Conservation (phyloP, 2,329 filamentous ascomycete genomes). For the Penicillium thymicola region DNA sequence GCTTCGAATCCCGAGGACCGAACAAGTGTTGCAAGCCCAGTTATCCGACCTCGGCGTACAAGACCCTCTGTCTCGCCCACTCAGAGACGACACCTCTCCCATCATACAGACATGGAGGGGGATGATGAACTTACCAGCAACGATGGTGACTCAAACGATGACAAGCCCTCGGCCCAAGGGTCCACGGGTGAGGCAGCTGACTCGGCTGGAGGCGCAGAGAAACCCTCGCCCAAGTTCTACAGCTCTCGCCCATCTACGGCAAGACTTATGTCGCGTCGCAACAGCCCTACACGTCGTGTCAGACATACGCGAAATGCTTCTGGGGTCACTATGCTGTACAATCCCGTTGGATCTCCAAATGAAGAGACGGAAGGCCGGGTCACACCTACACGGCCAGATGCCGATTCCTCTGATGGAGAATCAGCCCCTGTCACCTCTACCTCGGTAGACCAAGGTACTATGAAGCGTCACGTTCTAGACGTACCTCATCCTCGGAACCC, state of each 20-base stretch:
- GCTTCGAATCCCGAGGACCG: conserved; percentile 57
- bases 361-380: conserved; percentile 33
- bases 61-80: conserved; percentile 26
- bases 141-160: conserved; percentile 52
- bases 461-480: conserved; percentile 38
- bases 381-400: conserved; percentile 20
- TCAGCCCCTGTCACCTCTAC: conserved; percentile 38
- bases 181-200: conserved; percentile 16
- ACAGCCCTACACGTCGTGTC: conserved; percentile 36
- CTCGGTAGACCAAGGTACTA: conserved; percentile 41
- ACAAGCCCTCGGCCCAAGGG: conserved; percentile 21
- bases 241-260: conserved; percentile 43
- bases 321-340: conserved; percentile 79
- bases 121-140: conserved; percentile 87
- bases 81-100: conserved; percentile 46
- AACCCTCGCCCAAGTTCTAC: conserved; percentile 33
- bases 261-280: conserved; percentile 38
- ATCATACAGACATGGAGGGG: conserved; percentile 77
- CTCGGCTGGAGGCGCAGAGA: conserved; percentile 20
- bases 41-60: conserved; percentile 36
- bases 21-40: conserved; percentile 31
- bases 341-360: conserved; percentile 54
- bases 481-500: conserved; percentile 55
- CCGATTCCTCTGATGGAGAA: conserved; percentile 32
- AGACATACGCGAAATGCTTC: conserved; percentile 71